Evolutionary conservation across 257 asterid genomes (phyloP), one percentile per base, ranked within the genome.

Genomic region (Rauvolfia tetraphylla): DNA sequence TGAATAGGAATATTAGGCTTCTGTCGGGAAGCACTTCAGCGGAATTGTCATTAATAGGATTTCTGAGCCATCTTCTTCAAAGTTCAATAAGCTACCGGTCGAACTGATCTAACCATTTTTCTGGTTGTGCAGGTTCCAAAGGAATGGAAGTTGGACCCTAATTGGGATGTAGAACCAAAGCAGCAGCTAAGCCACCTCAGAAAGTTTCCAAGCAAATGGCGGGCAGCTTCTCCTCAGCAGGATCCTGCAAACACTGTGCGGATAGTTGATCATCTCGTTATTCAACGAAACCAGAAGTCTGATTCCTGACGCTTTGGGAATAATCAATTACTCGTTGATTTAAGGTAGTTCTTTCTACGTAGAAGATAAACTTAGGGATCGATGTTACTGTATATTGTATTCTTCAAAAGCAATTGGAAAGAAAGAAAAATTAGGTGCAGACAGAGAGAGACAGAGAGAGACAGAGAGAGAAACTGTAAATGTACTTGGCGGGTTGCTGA

Each of bases 111-210:
- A 61, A 29, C 42, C 36, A 18, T 15, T 58, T 8, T 29, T 9
- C 66, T 74, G 68, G 22, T 49, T 81, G 29, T 85, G 85, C 83
- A 95, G 98, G 98, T 95, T 63, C 97, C 97, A 0, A 95, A 95
- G 75, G 94, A 89, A 85, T 93, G 99, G 99, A 91, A 93, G 88
- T 51, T 95, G 81, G 99, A 95, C 78, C 97, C 96, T 5, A 88
- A 84, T 42, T 95, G 97, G 96, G 99, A 91, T 34, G 84, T 76
- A 0, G 98, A 95, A 85, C 80, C 86, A 17, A 91, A 87, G 75
- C 90, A 84, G 74, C 86, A 78, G 51, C 81, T 69, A 20, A 88
- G 92, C 83, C 90, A 92, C 82, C 81, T 11, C 48, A 87, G 92
- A 75, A 89, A 79, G 84, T 92, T 80, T 70, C 99, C 98, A n/a